Percentiles rank a stretch among this genome's conserved stretches.
Evolutionary conservation across 1,284 basidiomycete species (phyloP).

Genomic region (Trametes versicolor): DNA sequence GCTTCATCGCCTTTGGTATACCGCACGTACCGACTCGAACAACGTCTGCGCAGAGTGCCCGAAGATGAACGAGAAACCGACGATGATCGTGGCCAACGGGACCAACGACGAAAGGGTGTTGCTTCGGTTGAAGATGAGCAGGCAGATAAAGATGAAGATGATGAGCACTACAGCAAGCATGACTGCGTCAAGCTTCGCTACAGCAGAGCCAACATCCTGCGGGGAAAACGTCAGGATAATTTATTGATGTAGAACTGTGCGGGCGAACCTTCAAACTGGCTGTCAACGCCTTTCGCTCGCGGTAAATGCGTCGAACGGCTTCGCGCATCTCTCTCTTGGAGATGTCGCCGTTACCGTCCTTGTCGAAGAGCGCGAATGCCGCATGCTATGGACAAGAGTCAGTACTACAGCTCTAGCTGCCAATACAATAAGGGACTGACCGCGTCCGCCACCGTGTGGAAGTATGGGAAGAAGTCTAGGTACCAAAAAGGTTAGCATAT

Average conservation of each 20-base stretch:
- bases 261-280: conserved; percentile 72
- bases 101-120: conserved; percentile 83
- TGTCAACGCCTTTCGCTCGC: conserved; percentile 78
- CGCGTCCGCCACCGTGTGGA: conserved; percentile 76
- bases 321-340: conserved; percentile 86
- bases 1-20: no score
- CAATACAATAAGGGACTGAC: conserved; percentile 48
- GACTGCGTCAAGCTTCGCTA: conserved; percentile 81
- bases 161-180: conserved; percentile 70
- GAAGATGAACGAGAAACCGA: conserved; percentile 85
- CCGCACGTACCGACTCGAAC: conserved; percentile 74
- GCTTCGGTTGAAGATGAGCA: conserved; percentile 81
- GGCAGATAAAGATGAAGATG: conserved; percentile 74
- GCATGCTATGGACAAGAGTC: conserved; percentile 55
- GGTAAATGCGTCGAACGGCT: conserved; percentile 84
- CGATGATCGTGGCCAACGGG: conserved; percentile 82
- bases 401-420: no score
- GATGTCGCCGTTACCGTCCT: conserved; percentile 87
- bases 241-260: no score
- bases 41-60: conserved; percentile 85
- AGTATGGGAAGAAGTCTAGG: conserved; percentile 81
- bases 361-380: conserved; percentile 84
- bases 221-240: not conserved
- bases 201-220: conserved; percentile 73
- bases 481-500: conserved; percentile 10